phyloP scores from a whole-genome alignment of 1,284 basidiomycete genomes.

The Leccinum insigne region DNA sequence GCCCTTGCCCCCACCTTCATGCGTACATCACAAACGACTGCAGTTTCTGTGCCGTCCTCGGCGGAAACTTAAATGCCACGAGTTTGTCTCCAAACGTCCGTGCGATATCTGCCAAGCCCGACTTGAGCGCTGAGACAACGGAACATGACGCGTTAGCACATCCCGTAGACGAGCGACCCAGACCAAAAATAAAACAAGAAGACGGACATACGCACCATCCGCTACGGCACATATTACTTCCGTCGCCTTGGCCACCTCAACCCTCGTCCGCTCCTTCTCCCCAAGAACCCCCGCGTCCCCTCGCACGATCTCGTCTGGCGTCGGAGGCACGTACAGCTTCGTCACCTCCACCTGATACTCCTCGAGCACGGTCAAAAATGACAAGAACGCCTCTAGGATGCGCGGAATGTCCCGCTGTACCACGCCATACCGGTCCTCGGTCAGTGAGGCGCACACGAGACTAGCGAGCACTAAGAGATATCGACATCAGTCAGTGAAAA shows the following conservation, averaged over 20 bases:
- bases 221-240: constrained; percentile 55
- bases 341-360: constrained; percentile 53
- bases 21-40: constrained; percentile 71
- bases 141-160: constrained; percentile 10
- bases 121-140: constrained; percentile 56
- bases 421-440: constrained; percentile 79
- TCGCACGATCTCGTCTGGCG: constrained; percentile 37
- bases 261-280: constrained; percentile 35
- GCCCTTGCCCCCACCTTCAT: constrained; percentile 5
- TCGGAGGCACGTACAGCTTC: constrained; percentile 37
- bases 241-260: constrained; percentile 52
- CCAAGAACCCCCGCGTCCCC: constrained; percentile 27
- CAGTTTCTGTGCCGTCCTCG: constrained; percentile 59
- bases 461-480: constrained; percentile 57
- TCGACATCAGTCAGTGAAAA: neutral
- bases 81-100: constrained; percentile 77
- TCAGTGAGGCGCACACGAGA: constrained; percentile 70
- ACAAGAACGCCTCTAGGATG: constrained; percentile 72
- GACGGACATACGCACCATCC: constrained; percentile 45
- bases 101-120: constrained; percentile 64
- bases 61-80: constrained; percentile 76
- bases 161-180: neutral
- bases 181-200: neutral
- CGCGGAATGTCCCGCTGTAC: constrained; percentile 83
- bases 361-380: constrained; percentile 67